Base-by-base conservation (phyloP, 129 eudicot species). In the Oenanthe sinensis region DNA sequence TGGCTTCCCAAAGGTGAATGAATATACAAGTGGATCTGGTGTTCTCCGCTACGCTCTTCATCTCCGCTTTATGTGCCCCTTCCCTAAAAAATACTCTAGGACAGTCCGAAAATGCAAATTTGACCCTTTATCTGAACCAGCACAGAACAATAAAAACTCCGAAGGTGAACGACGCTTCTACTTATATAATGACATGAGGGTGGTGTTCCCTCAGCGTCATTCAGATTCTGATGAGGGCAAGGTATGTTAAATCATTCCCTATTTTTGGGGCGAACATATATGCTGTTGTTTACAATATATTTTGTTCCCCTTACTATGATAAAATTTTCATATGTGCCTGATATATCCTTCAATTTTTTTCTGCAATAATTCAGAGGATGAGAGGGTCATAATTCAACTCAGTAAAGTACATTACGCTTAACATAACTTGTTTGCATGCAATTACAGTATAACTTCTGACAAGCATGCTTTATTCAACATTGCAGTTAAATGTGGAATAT, bases 201-300 rank as follows among this genome's bases (percentile, higher is more conserved):
- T 96, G 73, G 99, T 96, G 63, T 96, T 96, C 75, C 99, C 99
- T 86, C 99, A 96, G 77, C 99, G 99, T 46, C 99, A 92, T 84
- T 92, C 97, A 71, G 99, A 96, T 90, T 79, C 99, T 75, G 99
- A 96, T 71, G 99, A 96, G 85, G 99, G 99, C 86, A 96, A 92
- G 99, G 99, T 96, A 92, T 71, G 88, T 58, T n/a, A n/a, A 60
- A 12, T 60, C 5, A 19, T 19, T 33, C 36, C 36, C 36, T 33
- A 33, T 33, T 33, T 33, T 33, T 33, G 36, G 36, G 36, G 36
- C 1, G 36, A 33, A 33, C 36, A 33, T 33, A 33, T 33, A 33
- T 33, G 36, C 36, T 33, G 36, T 33, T 33, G 36, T 33, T 33
- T 33, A 33, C 36, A 33, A 33, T 33, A 33, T 33, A 33, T 33